Conservation (phyloP, 2,329 filamentous ascomycete species). For the Pseudogymnoascus destructans region DNA sequence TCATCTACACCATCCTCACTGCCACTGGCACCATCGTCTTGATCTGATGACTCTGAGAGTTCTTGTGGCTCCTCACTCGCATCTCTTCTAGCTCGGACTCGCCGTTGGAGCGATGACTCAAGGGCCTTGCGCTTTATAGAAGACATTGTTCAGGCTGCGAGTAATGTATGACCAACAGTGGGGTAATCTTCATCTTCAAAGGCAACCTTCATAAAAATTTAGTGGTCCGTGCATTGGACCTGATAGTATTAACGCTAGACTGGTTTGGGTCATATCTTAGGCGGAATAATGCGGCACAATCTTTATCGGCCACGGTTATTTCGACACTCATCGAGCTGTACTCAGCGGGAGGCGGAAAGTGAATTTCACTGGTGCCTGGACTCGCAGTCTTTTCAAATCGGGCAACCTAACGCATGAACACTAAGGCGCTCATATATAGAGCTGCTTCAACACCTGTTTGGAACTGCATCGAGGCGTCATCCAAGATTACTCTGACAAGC, state of each 20-base stretch:
- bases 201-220: constrained; percentile 7
- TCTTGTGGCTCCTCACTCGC: constrained; percentile 23
- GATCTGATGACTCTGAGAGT: constrained; percentile 26
- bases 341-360: neutral
- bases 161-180: neutral
- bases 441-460: neutral
- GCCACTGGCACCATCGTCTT: constrained; percentile 20
- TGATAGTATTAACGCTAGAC: neutral
- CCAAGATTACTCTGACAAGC: neutral
- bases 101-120: constrained; percentile 19
- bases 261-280: neutral
- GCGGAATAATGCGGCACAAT: constrained; percentile 1
- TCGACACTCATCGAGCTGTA: neutral
- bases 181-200: neutral
- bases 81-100: constrained; percentile 24
- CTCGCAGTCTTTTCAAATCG: neutral
- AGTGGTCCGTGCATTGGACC: neutral
- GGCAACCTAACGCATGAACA: neutral
- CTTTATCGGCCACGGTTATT: constrained; percentile 8
- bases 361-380: constrained; percentile 2
- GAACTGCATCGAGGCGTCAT: neutral
- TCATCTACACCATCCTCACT: constrained; percentile 25
- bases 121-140: constrained; percentile 23
- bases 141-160: constrained; percentile 17
- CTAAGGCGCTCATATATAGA: neutral